Base-by-base conservation (phyloP, 2,329 filamentous ascomycete species). In the Colletotrichum godetiae region DNA sequence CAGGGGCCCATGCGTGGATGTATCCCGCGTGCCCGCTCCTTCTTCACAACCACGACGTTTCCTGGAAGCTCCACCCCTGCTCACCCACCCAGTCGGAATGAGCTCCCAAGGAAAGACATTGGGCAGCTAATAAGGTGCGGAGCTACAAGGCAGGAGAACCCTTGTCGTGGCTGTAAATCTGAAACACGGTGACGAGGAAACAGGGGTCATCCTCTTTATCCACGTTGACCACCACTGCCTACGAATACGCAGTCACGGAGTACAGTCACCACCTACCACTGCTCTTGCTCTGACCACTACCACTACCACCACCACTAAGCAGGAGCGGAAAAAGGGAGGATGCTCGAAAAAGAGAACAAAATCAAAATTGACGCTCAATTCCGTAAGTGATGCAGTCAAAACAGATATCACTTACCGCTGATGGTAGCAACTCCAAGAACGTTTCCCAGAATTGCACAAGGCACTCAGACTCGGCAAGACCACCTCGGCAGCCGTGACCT, bases 131-230 rank as follows among this genome's bases (percentile, higher is more conserved):
- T 27, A 53, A 11, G 49, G 22, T 42, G 42, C 15, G 24, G 11
- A 33, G 53, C 11, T 22, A 5, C 4, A 46, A 5, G 11, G 13
- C 37, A 62, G 57, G 57, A 15, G 13, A n/a, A 29, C 33, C 64
- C 68, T 35, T 67, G 64, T 19, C 24, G 6, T 10, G 37, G 19
- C 64, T 52, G 46, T 22, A 33, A 68, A 68, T 68, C 52, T 72
- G 69, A 72, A 72, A 72, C 69, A 55, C 27, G 24, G 58, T 59
- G 59, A 64, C 59, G 69, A 72, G 65, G 53, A 64, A 64, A 59
- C 42, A 63, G 65, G 53, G 37, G 42, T 35, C 57, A 49, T 24
- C 63, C 49, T 46, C 33, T 35, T 29, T 42, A 60, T 33, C 42
- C 37, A n/a, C 27, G 33, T 37, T 22, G 15, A 69, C 60, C 22